Percentiles rank a stretch among this genome's conserved stretches.
These are phyloP conservation scores for Biancaea sappan DNA, from an alignment of 306 rosid genomes.

Conservation along the genomic window DNA sequence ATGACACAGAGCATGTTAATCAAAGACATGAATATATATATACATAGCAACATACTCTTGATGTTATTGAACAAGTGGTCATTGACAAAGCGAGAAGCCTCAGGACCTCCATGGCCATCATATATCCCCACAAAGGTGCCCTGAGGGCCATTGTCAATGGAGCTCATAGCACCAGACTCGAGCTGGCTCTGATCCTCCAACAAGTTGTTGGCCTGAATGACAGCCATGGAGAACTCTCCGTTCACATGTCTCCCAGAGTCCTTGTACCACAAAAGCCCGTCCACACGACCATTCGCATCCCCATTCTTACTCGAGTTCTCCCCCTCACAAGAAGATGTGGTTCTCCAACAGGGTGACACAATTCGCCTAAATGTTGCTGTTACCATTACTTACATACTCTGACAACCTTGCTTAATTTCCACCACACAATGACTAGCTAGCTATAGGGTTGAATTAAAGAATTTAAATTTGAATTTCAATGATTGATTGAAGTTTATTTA, in stretches of 20 bases:
- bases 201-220: constrained; percentile 87
- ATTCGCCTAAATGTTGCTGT: constrained; percentile 66
- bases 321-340: constrained; percentile 54
- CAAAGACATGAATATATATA: too few relatives aligned
- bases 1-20: too few relatives aligned
- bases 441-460: too few relatives aligned
- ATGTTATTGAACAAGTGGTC: constrained; percentile 67
- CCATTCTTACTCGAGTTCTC: constrained; percentile 60
- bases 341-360: constrained; percentile 80
- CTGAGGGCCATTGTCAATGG: constrained; percentile 49
- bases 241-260: constrained; percentile 70
- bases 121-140: constrained; percentile 93
- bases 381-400: constrained; percentile 93
- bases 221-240: constrained; percentile 98
- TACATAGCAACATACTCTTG: constrained; percentile 55
- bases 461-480: constrained; percentile 1
- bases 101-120: constrained; percentile 99
- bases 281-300: constrained; percentile 63
- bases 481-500: too few relatives aligned
- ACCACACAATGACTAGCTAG: neutral
- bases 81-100: constrained; percentile 75
- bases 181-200: constrained; percentile 96
- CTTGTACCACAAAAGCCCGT: constrained; percentile 87
- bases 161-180: constrained; percentile 86
- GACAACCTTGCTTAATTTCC: constrained; percentile 55